Evolutionary conservation across 768 basidiomycete genomes (phyloP).

Genomic region (Termitomyces titanicus): DNA sequence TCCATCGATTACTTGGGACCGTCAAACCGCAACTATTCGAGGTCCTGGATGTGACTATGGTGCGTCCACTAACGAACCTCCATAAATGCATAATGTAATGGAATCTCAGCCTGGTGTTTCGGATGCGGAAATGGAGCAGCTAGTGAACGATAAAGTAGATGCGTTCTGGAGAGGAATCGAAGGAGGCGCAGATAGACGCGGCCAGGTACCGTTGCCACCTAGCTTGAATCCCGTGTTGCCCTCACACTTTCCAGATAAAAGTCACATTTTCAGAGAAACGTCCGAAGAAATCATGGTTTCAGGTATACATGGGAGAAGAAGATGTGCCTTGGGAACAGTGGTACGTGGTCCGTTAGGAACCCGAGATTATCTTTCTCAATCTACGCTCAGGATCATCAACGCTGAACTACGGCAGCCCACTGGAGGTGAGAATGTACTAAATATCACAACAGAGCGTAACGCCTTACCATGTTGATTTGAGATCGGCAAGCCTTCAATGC

Average conservation of each 20-base stretch:
- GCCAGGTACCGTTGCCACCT: conserved; percentile 46
- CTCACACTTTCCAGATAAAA: conserved; percentile 42
- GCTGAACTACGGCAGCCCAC: conserved; percentile 75
- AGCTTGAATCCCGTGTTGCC: background rate
- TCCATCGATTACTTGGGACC: conserved; percentile 79
- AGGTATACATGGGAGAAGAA: conserved; percentile 68
- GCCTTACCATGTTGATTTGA: conserved; percentile 7
- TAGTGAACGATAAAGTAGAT: conserved; percentile 75
- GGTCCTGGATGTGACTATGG: conserved; percentile 83
- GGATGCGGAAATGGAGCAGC: conserved; percentile 66
- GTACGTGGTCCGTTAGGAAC: conserved; percentile 30
- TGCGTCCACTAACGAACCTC: conserved; percentile 26
- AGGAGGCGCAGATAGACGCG: conserved; percentile 54
- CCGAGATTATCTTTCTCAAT: background rate
- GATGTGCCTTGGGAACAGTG: conserved; percentile 89
- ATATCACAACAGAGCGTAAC: background rate
- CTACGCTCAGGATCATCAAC: conserved; percentile 61
- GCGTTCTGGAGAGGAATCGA: conserved; percentile 78
- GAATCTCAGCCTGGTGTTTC: conserved; percentile 66
- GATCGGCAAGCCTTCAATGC: conserved; percentile 51
- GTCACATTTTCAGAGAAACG: conserved; percentile 77
- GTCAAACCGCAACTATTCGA: conserved; percentile 76
- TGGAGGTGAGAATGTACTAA: conserved; percentile 48
- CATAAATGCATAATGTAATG: background rate
- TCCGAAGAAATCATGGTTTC: conserved; percentile 78